Base-by-base conservation (phyloP, 495 filamentous ascomycete genomes). In the Penicillium taxi region DNA sequence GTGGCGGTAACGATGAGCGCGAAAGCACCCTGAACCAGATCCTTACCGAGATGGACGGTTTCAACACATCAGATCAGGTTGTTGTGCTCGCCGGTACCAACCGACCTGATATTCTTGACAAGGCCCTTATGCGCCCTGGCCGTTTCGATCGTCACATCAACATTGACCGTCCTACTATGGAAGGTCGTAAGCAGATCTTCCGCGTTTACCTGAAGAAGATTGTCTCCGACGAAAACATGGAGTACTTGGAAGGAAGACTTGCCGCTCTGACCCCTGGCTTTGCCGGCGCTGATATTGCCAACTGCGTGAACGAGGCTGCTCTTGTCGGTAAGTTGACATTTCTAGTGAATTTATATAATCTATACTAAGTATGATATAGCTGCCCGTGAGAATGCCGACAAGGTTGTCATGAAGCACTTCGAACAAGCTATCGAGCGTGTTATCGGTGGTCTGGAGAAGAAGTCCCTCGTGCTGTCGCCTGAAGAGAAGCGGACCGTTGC, bases 21-120 rank as follows among this genome's bases (percentile, higher is more conserved):
- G 91, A 98, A 59, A 83, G 82, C 30, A 98, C 91, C 1, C 78
- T 98, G 26, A 98, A 98, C 58, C 91, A 98, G 64, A 95, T 98
- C 39, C 72, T 98, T 32, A 98, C 91, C 1, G 93, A 98, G 58
- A 98, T 98, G 91, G 91, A 98, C 58, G 91, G 91, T 35, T 96
- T 96, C 77, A 96, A 96, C 55, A 96, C 91, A 6, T 77, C 83
- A 1, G 91, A 98, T 50, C 93, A 96, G 66, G 83, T 98, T 21
- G 90, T 96, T 38, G 91, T 98, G n/a, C 75, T 98, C 38, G 91
- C 91, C 29, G 91, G 93, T 67, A 98, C 91, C 25, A 96, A 96
- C 61, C 72, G 91, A 59, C 80, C 87, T 19, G 91, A 96, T 58
- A 77, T 96, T 33, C 78, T 98, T 9, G 91, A 98, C 59, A 84